Conservation (phyloP, 2,329 filamentous ascomycete genomes). For the Penicillium sp. region DNA sequence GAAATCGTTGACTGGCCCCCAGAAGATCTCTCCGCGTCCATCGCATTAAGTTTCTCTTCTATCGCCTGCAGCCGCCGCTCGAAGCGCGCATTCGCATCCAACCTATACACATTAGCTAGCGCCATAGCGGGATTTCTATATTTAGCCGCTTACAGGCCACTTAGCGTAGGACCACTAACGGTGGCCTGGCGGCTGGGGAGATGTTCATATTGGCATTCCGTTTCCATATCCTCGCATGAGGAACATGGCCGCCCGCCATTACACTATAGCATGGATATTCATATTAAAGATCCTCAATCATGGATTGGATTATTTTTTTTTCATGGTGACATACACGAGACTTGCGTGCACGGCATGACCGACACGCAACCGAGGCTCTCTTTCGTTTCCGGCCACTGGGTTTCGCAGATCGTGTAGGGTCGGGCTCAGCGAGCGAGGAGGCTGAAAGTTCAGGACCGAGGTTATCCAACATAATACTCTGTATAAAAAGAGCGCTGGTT, state of each 20-base stretch:
- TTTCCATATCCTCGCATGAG: conserved; percentile 20
- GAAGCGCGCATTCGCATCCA: conserved; percentile 1
- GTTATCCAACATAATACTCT: neutral
- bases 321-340: conserved; percentile 17
- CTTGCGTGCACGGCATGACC: conserved; percentile 20
- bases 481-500: too few relatives aligned
- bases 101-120: neutral
- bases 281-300: neutral
- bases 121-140: neutral
- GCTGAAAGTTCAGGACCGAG: neutral
- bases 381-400: conserved; percentile 13
- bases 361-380: conserved; percentile 19
- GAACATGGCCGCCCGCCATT: conserved; percentile 20
- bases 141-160: neutral
- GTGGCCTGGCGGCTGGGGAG: conserved; percentile 1
- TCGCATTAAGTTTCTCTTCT: conserved; percentile 4
- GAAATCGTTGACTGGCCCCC: neutral
- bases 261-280: conserved; percentile 9
- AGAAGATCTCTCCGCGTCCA: neutral
- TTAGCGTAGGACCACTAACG: neutral
- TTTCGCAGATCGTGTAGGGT: neutral
- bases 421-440: neutral
- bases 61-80: conserved; percentile 7
- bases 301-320: neutral
- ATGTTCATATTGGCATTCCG: conserved; percentile 20